Percentiles rank a stretch among this genome's conserved stretches.
phyloP scores from a whole-genome alignment of 495 filamentous ascomycete genomes.

The Annulohypoxylon stygium region DNA sequence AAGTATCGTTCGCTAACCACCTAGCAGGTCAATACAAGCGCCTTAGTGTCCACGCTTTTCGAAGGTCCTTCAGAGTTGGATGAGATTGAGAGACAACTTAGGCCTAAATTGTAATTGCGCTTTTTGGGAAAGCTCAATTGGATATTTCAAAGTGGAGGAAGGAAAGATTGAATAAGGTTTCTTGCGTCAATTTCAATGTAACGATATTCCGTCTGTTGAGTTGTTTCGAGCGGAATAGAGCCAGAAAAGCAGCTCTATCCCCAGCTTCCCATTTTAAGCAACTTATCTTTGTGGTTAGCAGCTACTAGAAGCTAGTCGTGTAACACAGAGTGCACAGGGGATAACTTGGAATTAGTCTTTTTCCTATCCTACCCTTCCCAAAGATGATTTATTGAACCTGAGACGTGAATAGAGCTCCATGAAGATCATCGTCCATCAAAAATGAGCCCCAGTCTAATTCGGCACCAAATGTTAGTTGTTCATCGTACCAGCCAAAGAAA shows the following conservation, averaged over 20 bases:
- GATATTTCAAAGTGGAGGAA: neutral
- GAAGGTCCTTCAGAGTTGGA: conserved; percentile 37
- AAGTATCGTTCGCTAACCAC: conserved; percentile 8
- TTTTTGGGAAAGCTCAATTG: neutral
- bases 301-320: neutral
- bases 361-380: too few relatives aligned
- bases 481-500: conserved; percentile 50
- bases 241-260: too few relatives aligned
- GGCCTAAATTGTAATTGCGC: conserved; percentile 28
- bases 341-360: too few relatives aligned
- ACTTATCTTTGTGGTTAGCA: neutral
- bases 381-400: neutral
- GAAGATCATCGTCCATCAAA: conserved; percentile 41
- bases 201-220: neutral
- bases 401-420: conserved; percentile 31
- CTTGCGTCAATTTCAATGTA: neutral
- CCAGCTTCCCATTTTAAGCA: too few relatives aligned
- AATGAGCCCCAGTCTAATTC: conserved; percentile 47
- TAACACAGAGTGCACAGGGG: too few relatives aligned
- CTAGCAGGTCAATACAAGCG: conserved; percentile 35
- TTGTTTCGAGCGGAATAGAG: too few relatives aligned
- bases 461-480: conserved; percentile 42
- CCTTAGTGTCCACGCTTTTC: conserved; percentile 28
- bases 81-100: conserved; percentile 30
- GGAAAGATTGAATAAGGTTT: neutral